phyloP scores from a whole-genome alignment of 2,329 filamentous ascomycete genomes.

The Cryphonectria parasitica region DNA sequence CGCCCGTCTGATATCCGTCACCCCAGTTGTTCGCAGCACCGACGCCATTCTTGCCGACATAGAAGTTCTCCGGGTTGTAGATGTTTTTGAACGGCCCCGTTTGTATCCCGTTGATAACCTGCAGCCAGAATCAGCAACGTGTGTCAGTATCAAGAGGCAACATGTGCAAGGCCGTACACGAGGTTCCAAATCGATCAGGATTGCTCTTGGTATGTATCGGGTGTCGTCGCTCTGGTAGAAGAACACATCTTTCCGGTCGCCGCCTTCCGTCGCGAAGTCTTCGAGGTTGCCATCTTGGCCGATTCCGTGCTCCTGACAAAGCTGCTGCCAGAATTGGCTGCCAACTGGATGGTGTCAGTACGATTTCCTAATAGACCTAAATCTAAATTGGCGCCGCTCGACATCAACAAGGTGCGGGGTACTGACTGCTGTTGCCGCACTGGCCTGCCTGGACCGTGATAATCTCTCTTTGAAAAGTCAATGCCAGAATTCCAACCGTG shows the following conservation, averaged over 20 bases:
- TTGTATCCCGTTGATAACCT: slow-evolving; percentile 90
- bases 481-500: neutral
- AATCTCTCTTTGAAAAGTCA: slow-evolving; percentile 73
- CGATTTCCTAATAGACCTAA: slow-evolving; percentile 17
- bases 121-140: slow-evolving; percentile 14
- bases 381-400: slow-evolving; percentile 31
- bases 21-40: slow-evolving; percentile 99
- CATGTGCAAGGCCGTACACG: slow-evolving; percentile 57
- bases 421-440: slow-evolving; percentile 98
- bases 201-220: slow-evolving; percentile 94
- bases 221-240: slow-evolving; percentile 99
- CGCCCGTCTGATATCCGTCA: slow-evolving; percentile 90
- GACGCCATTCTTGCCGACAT: slow-evolving; percentile 88
- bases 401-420: slow-evolving; percentile 14
- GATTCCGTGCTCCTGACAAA: slow-evolving; percentile 97
- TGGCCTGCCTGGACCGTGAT: slow-evolving; percentile 99
- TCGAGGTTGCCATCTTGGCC: slow-evolving; percentile 96
- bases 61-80: slow-evolving; percentile 99
- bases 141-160: neutral
- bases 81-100: slow-evolving; percentile 95
- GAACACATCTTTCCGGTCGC: slow-evolving; percentile 98
- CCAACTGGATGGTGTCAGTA: slow-evolving; percentile 67
- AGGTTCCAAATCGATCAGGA: slow-evolving; percentile 92
- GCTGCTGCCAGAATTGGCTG: slow-evolving; percentile 98
- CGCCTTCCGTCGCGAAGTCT: slow-evolving; percentile 96